A percentile compares a stretch with the other conserved stretches of the same genome.
These are phyloP conservation scores for Pueraria montana DNA, from an alignment of 306 rosid genomes.

Conservation along the genomic window DNA sequence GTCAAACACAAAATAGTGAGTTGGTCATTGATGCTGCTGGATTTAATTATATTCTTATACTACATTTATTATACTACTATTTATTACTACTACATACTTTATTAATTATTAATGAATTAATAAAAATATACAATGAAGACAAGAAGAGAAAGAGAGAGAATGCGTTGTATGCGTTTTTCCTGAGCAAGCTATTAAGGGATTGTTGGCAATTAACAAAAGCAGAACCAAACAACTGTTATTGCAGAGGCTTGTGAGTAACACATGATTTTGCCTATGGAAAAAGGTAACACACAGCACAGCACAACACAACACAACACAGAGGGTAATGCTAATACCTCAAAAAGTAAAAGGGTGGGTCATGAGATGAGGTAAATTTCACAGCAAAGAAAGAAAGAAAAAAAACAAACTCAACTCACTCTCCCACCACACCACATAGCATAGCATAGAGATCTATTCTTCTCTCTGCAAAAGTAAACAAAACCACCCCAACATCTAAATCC, in stretches of 20 bases:
- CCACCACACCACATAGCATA: slow-evolving; percentile 40
- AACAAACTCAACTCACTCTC: slow-evolving; percentile 30
- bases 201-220: slow-evolving; percentile 56
- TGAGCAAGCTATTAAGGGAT: slow-evolving; percentile 33
- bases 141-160: neutral
- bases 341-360: slow-evolving; percentile 59
- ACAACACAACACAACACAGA: slow-evolving; percentile 28
- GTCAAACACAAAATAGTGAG: slow-evolving; percentile 28
- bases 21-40: neutral
- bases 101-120: neutral
- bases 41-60: neutral
- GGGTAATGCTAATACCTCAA: slow-evolving; percentile 40
- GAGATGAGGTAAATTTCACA: slow-evolving; percentile 52
- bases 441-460: slow-evolving; percentile 51
- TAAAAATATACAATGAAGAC: neutral
- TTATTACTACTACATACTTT: neutral
- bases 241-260: slow-evolving; percentile 60
- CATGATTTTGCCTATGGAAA: slow-evolving; percentile 73
- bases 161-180: neutral
- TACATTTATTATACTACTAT: neutral
- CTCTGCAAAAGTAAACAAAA: slow-evolving; percentile 44
- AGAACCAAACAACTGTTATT: slow-evolving; percentile 54
- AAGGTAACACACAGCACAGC: slow-evolving; percentile 54
- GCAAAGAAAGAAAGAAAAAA: slow-evolving; percentile 37
- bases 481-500: slow-evolving; percentile 50